These are phyloP conservation scores for Vanderwaltozyma verrucispora DNA, from an alignment of 805 yeast species.

Conservation along the genomic window DNA sequence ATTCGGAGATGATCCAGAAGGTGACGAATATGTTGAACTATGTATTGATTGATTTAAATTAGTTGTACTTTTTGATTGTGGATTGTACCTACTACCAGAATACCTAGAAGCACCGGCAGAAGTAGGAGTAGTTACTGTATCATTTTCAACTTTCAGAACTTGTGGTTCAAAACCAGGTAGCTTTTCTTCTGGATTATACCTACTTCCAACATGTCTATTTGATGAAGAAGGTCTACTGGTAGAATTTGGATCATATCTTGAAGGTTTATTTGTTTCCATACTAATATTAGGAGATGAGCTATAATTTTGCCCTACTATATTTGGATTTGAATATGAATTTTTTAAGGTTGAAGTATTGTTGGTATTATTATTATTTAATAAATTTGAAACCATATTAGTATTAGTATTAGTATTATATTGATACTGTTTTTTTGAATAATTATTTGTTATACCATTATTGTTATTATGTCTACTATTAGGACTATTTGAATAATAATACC, in stretches of 20 bases:
- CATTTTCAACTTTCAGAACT: too few relatives aligned
- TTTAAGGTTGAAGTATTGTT: background rate
- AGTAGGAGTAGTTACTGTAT: background rate
- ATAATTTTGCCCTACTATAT: background rate
- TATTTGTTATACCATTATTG: conserved; percentile 11
- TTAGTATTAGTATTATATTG: background rate
- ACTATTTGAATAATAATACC: conserved; percentile 23
- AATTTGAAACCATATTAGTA: too few relatives aligned
- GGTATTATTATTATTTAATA: background rate
- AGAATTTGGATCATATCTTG: conserved; percentile 23
- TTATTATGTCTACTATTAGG: conserved; percentile 18
- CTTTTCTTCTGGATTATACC: conserved; percentile 21
- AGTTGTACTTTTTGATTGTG: conserved; percentile 6
- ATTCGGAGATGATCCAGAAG: background rate
- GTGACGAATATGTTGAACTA: background rate
- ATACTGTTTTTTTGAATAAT: conserved; percentile 5
- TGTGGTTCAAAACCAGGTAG: too few relatives aligned
- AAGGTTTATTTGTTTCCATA: conserved; percentile 9
- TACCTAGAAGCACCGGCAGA: conserved; percentile 6
- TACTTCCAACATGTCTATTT: conserved; percentile 12
- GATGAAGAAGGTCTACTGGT: conserved; percentile 10
- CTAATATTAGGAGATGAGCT: background rate
- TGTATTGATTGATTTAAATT: background rate
- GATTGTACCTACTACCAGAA: conserved; percentile 20
- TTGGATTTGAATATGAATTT: background rate